phyloP scores from a whole-genome alignment of 352 stramenopile species.

The Lagenidium giganteum region DNA sequence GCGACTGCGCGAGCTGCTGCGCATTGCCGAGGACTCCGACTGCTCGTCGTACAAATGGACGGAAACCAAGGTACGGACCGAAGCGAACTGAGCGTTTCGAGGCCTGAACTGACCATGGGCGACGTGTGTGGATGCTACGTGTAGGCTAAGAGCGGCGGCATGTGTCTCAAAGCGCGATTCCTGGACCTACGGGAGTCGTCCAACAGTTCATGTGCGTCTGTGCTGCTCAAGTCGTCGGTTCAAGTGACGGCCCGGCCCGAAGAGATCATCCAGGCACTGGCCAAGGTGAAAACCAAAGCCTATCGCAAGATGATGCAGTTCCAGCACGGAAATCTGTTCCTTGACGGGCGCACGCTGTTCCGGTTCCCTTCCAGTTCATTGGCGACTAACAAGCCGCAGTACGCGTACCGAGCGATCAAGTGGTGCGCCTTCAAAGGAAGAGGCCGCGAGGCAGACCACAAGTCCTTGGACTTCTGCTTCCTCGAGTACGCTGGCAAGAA shows the following conservation, averaged over 20 bases:
- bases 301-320: slow-evolving; percentile 49
- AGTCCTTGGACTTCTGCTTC: slow-evolving; percentile 66
- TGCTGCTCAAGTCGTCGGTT: slow-evolving; percentile 58
- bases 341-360: slow-evolving; percentile 60
- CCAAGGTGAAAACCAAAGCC: slow-evolving; percentile 56
- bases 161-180: slow-evolving; percentile 54
- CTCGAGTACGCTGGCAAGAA: slow-evolving; percentile 72
- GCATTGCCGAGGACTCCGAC: slow-evolving; percentile 76
- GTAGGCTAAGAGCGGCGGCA: slow-evolving; percentile 13
- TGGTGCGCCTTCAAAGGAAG: slow-evolving; percentile 54
- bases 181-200: slow-evolving; percentile 58
- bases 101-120: slow-evolving; percentile 6
- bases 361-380: slow-evolving; percentile 50
- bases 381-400: slow-evolving; percentile 31
- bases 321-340: slow-evolving; percentile 53
- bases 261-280: slow-evolving; percentile 47
- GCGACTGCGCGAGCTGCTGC: slow-evolving; percentile 62
- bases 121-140: slow-evolving; percentile 4
- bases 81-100: slow-evolving; percentile 4
- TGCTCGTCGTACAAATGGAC: slow-evolving; percentile 76
- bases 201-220: slow-evolving; percentile 34
- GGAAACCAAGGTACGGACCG: too few species aligned
- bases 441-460: slow-evolving; percentile 27
- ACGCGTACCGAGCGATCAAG: slow-evolving; percentile 70
- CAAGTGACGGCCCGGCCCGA: slow-evolving; percentile 41